Evolutionary conservation across 257 asterid genomes (phyloP).

Genomic region (Haberlea rhodopensis): DNA sequence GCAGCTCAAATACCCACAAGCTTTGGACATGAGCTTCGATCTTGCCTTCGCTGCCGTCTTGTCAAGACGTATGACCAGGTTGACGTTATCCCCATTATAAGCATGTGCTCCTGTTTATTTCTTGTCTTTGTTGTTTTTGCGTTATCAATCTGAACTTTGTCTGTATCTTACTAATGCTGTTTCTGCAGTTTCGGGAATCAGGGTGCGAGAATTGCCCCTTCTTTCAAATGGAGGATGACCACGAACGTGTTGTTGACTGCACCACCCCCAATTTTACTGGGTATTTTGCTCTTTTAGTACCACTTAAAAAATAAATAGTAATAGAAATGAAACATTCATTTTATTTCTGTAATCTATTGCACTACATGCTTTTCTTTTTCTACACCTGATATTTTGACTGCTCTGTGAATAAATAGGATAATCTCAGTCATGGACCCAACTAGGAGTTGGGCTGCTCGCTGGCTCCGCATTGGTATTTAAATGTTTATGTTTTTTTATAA

Average conservation of each 20-base stretch:
- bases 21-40: constrained; percentile 95
- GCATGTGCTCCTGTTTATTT: neutral
- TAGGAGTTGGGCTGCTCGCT: constrained; percentile 93
- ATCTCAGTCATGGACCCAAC: constrained; percentile 90
- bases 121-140: neutral
- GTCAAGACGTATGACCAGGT: constrained; percentile 96
- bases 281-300: constrained; percentile 32
- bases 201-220: constrained; percentile 97
- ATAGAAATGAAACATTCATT: neutral
- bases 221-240: constrained; percentile 88
- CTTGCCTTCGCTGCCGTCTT: constrained; percentile 96
- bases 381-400: no score
- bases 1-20: constrained; percentile 93
- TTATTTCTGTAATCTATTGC: neutral
- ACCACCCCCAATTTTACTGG: constrained; percentile 93
- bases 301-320: neutral
- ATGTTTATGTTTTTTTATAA: constrained; percentile 13
- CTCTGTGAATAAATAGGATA: constrained; percentile 39
- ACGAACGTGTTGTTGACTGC: constrained; percentile 79
- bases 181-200: constrained; percentile 73
- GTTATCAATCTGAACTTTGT: neutral
- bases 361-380: neutral
- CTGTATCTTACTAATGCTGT: neutral
- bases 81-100: neutral
- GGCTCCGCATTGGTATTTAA: constrained; percentile 83